Base-by-base conservation (phyloP, 2,329 filamentous ascomycete species). In the Trichoderma harzianum region DNA sequence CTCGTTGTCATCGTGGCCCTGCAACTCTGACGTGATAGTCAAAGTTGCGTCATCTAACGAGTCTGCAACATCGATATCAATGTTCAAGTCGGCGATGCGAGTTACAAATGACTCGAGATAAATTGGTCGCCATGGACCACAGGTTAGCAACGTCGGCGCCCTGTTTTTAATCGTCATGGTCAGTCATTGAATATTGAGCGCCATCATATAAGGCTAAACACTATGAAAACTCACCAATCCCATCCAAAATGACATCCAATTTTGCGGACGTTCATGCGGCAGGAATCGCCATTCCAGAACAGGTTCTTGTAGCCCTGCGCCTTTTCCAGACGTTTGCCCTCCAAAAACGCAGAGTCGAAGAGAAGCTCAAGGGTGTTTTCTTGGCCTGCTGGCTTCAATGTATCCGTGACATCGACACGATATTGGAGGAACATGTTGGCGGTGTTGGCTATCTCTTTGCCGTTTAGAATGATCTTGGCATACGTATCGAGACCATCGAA, bases 401-500 rank as follows among this genome's bases (percentile, higher is more conserved):
- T 60, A 1, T 66, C 61, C 2, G 69, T 71, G 1, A 67, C 61
- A 47, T 67, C 61, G 16, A 71, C 51, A 5, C 69, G 69, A 11
- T 60, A 66, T 51, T 66, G 47, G 6, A 71, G 61, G 66, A 65
- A 71, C 69, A 71, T 71, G 11, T 71, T 71, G 69, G 58, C 61
- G 3, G 69, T 71, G 24, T 21, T 36, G 30, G 47, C 60, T 14
- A 71, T 30, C 32, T 66, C 43, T 24, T 66, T 51, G 32, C 69
- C 69, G 26, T 71, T 66, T 5, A 71, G 32, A 14, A 10, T 39
- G 26, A 71, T 66, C 24, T 65, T 65, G 28, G 60, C 34, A 32
- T 66, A 66, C 28, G 69, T 71, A 14, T 71, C 69, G 32, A 71
- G 69, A 24, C 69, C 69, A 36, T 72, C 64, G 51, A 72, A 68